These are phyloP conservation scores for Monosporascus sp. DNA, from an alignment of 2,329 filamentous ascomycete genomes.

Conservation along the genomic window DNA sequence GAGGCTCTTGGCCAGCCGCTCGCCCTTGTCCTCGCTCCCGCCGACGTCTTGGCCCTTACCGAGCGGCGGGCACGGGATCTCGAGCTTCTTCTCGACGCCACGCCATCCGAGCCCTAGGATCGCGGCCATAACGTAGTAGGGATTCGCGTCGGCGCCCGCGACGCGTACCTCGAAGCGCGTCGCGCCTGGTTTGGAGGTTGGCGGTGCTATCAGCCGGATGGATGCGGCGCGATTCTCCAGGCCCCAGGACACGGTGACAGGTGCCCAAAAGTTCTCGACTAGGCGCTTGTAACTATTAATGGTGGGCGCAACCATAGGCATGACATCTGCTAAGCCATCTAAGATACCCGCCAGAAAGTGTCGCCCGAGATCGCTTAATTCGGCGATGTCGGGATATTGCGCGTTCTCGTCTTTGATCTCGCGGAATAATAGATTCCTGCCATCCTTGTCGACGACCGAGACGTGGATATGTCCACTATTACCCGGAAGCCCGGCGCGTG, in stretches of 20 bases:
- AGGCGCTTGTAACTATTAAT: constrained; percentile 98
- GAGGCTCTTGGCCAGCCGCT: constrained; percentile 75
- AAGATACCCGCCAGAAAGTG: constrained; percentile 91
- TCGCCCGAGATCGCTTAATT: constrained; percentile 81
- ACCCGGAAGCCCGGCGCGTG: constrained; percentile 80
- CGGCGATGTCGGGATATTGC: constrained; percentile 66
- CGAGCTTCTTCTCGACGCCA: constrained; percentile 86
- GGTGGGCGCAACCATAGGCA: constrained; percentile 91
- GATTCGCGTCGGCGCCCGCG: constrained; percentile 89
- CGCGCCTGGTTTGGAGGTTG: constrained; percentile 75
- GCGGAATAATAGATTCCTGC: constrained; percentile 78
- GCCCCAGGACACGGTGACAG: constrained; percentile 96
- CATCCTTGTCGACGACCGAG: constrained; percentile 73
- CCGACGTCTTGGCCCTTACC: constrained; percentile 82
- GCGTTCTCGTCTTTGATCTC: constrained; percentile 65
- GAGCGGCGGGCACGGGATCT: constrained; percentile 75
- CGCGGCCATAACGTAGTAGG: constrained; percentile 79
- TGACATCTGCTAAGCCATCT: constrained; percentile 84
- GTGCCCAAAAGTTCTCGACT: constrained; percentile 98
- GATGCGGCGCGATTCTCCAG: constrained; percentile 91
- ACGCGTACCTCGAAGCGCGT: constrained; percentile 92
- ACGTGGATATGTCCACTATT: constrained; percentile 97
- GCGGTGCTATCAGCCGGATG: constrained; percentile 82
- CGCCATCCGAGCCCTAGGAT: constrained; percentile 86
- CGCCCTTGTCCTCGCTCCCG: constrained; percentile 62